Evolutionary conservation across 2,329 filamentous ascomycete species (phyloP).

Genomic region (Fusarium sp.): DNA sequence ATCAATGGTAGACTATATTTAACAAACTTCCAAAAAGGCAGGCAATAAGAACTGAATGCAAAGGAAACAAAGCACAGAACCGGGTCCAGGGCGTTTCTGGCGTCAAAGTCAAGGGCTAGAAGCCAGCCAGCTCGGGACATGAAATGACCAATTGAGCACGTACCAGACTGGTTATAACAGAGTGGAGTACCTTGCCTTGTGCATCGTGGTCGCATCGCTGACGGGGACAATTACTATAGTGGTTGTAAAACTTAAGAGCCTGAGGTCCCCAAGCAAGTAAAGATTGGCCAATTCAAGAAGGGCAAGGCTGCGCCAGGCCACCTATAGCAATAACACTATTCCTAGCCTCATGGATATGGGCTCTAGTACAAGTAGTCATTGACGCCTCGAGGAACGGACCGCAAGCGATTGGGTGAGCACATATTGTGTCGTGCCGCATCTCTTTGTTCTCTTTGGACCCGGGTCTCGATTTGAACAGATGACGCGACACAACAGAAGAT

Average conservation of each 20-base stretch:
- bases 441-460: constrained; percentile 11
- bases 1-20: background rate
- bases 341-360: background rate
- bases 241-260: constrained; percentile 7
- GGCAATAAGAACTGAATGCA: background rate
- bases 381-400: constrained; percentile 20
- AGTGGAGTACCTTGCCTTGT: background rate
- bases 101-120: constrained; percentile 32
- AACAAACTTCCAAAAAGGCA: constrained; percentile 4
- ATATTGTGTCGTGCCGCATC: background rate
- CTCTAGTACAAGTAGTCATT: background rate
- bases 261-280: constrained; percentile 6
- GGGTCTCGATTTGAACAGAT: constrained; percentile 1
- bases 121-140: constrained; percentile 23
- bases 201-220: constrained; percentile 2
- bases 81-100: constrained; percentile 28
- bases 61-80: constrained; percentile 20
- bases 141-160: constrained; percentile 35
- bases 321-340: background rate
- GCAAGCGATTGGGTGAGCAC: constrained; percentile 15
- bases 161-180: constrained; percentile 26
- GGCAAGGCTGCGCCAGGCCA: constrained; percentile 4
- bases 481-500: background rate
- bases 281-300: background rate
- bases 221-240: background rate